Evolutionary conservation across 208 protist genomes (phyloP).

Genomic region (Trypanosoma brucei): DNA sequence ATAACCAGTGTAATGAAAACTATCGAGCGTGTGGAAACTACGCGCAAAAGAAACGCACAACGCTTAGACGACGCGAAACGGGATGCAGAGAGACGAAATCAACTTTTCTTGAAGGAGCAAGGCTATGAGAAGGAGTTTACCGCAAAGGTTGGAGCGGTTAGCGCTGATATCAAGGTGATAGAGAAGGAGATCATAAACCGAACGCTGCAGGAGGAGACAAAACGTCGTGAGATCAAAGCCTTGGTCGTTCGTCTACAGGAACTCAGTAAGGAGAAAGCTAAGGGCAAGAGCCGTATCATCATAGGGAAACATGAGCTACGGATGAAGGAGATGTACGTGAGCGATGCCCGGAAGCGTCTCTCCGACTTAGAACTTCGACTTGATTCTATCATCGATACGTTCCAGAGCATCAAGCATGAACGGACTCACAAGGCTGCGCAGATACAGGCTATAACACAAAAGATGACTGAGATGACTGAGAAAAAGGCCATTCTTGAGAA

Average conservation of each 20-base stretch:
- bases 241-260: conserved; percentile 77
- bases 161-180: conserved; percentile 57
- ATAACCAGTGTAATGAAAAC: conserved; percentile 29
- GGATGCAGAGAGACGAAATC: conserved; percentile 75
- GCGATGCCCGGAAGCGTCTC: conserved; percentile 54
- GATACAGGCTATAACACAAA: conserved; percentile 91
- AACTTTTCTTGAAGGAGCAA: conserved; percentile 86
- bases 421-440: conserved; percentile 89
- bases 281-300: conserved; percentile 63
- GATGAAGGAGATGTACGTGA: conserved; percentile 73
- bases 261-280: conserved; percentile 77
- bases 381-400: conserved; percentile 64
- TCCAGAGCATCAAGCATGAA: conserved; percentile 91
- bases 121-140: conserved; percentile 73
- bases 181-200: conserved; percentile 70
- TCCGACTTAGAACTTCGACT: conserved; percentile 76
- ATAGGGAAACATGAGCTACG: conserved; percentile 88
- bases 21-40: conserved; percentile 23
- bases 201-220: conserved; percentile 63
- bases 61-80: conserved; percentile 58
- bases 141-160: conserved; percentile 35
- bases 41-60: conserved; percentile 30
- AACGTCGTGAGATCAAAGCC: conserved; percentile 60
- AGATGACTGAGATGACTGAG: conserved; percentile 92
- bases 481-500: conserved; percentile 95